Conservation (phyloP, 2,329 filamentous ascomycete species). For the Alternaria triticina region DNA sequence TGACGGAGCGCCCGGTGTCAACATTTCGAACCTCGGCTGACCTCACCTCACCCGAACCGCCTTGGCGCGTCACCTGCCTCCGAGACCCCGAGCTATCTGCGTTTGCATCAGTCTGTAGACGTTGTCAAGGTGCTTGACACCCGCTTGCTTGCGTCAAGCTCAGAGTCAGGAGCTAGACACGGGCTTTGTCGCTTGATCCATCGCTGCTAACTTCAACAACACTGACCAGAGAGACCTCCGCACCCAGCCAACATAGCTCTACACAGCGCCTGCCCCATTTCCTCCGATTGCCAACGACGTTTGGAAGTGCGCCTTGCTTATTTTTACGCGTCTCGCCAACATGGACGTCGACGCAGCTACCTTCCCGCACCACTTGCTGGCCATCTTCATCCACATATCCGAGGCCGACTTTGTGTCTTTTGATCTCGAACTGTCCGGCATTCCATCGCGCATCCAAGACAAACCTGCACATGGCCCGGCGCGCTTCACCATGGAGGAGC, state of each 20-base stretch:
- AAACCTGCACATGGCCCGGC: slow-evolving; percentile 42
- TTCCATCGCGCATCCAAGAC: slow-evolving; percentile 53
- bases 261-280: neutral
- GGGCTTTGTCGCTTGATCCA: slow-evolving; percentile 12
- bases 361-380: slow-evolving; percentile 60
- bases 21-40: slow-evolving; percentile 27
- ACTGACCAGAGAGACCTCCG: slow-evolving; percentile 4
- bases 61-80: slow-evolving; percentile 21
- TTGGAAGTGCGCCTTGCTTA: neutral
- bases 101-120: neutral
- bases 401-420: slow-evolving; percentile 67
- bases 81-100: slow-evolving; percentile 2
- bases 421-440: slow-evolving; percentile 72
- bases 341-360: slow-evolving; percentile 65
- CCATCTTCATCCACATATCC: slow-evolving; percentile 64
- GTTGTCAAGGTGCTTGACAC: slow-evolving; percentile 11
- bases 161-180: slow-evolving; percentile 12
- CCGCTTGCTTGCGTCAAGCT: slow-evolving; percentile 8
- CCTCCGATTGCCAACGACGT: neutral
- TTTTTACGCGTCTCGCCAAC: neutral
- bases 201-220: slow-evolving; percentile 25
- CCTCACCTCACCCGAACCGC: slow-evolving; percentile 9
- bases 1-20: slow-evolving; percentile 18
- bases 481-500: slow-evolving; percentile 62
- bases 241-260: neutral